These are phyloP conservation scores for Evansstolkia leycettana DNA, from an alignment of 495 filamentous ascomycete genomes.

Conservation along the genomic window DNA sequence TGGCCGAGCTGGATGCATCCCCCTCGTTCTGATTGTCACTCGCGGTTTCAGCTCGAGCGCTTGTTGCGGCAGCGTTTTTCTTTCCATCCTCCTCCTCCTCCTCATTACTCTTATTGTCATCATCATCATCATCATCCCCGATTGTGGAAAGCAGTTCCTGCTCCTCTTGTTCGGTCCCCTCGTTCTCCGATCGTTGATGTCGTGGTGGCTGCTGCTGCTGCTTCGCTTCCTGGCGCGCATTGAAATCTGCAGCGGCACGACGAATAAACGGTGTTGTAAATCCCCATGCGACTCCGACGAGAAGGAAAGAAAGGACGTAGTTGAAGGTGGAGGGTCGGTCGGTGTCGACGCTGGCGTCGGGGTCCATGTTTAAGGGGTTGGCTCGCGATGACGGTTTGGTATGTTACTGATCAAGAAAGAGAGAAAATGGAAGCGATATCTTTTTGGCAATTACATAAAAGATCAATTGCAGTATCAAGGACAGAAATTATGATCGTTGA, in stretches of 20 bases:
- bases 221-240: constrained; percentile 33
- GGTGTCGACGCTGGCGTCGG: constrained; percentile 11
- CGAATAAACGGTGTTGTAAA: constrained; percentile 48
- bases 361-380: constrained; percentile 11
- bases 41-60: neutral
- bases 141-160: constrained; percentile 13
- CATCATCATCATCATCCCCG: constrained; percentile 1
- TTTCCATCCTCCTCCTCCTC: constrained; percentile 7
- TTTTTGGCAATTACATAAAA: too few relatives aligned
- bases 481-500: too few relatives aligned
- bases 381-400: too few relatives aligned
- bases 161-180: constrained; percentile 3
- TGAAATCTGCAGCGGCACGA: constrained; percentile 45
- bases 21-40: neutral
- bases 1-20: constrained; percentile 4
- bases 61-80: constrained; percentile 6
- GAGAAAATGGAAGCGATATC: too few relatives aligned
- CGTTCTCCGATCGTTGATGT: constrained; percentile 7
- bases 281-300: constrained; percentile 84
- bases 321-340: constrained; percentile 51
- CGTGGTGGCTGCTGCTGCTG: constrained; percentile 4
- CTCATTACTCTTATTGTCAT: constrained; percentile 1
- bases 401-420: too few relatives aligned
- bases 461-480: too few relatives aligned
- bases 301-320: constrained; percentile 77